Percentiles rank a stretch among this genome's conserved stretches.
phyloP scores from a whole-genome alignment of 2,329 filamentous ascomycete species.

The Curvularia sp. region DNA sequence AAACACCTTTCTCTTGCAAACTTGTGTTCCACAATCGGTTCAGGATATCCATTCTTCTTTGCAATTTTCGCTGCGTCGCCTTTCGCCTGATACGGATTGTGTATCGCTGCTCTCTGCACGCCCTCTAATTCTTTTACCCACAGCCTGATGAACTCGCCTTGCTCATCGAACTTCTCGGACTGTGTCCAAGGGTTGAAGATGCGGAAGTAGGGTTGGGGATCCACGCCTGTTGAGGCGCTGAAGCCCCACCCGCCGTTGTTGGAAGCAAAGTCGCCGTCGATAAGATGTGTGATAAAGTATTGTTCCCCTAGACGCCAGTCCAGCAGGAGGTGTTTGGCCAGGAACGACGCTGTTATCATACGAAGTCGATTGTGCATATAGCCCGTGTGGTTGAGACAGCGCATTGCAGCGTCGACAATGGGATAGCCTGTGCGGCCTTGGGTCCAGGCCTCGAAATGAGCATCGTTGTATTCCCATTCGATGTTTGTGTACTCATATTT shows the following conservation, averaged over 20 bases:
- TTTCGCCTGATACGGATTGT: slow-evolving; percentile 78
- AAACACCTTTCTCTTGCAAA: slow-evolving; percentile 71
- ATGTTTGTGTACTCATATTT: slow-evolving; percentile 87
- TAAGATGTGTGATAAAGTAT: slow-evolving; percentile 59
- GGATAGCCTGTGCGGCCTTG: slow-evolving; percentile 56
- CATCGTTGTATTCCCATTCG: slow-evolving; percentile 69
- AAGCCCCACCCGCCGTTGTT: slow-evolving; percentile 73
- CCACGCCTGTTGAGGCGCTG: slow-evolving; percentile 72
- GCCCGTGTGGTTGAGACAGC: slow-evolving; percentile 57
- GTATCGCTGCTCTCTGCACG: slow-evolving; percentile 72
- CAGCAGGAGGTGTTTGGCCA: slow-evolving; percentile 59
- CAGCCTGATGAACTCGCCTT: slow-evolving; percentile 79
- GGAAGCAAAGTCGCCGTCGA: slow-evolving; percentile 58
- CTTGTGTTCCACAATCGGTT: slow-evolving; percentile 77
- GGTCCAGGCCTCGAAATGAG: slow-evolving; percentile 71
- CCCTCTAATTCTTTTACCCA: slow-evolving; percentile 80
- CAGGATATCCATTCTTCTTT: slow-evolving; percentile 74
- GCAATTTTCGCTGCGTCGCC: slow-evolving; percentile 61
- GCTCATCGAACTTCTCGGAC: slow-evolving; percentile 82
- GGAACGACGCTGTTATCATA: slow-evolving; percentile 61
- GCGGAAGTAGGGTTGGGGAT: slow-evolving; percentile 88
- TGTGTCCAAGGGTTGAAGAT: slow-evolving; percentile 88
- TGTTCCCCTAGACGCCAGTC: slow-evolving; percentile 61
- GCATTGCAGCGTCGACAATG: slow-evolving; percentile 61
- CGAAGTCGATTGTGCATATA: slow-evolving; percentile 63